Percentiles rank a stretch among this genome's conserved stretches.
phyloP scores from a whole-genome alignment of 2,329 filamentous ascomycete genomes.

The Apiospora saccharicola region DNA sequence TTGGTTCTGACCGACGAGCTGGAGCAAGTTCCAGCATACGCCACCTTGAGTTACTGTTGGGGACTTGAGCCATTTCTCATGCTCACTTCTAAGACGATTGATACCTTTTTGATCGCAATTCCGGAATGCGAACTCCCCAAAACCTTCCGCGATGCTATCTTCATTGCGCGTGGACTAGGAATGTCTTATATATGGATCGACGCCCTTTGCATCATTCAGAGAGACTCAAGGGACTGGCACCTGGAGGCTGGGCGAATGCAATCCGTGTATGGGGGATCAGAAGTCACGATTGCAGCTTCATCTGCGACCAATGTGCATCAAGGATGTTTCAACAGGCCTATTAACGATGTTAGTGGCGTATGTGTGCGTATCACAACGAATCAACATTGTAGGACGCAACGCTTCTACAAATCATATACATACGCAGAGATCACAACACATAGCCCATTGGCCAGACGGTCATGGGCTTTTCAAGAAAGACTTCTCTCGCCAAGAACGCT shows the following conservation, averaged over 20 bases:
- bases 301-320: background rate
- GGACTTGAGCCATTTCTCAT: background rate
- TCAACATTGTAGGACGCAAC: background rate
- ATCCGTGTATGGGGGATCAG: background rate
- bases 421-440: background rate
- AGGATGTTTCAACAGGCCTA: background rate
- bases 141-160: background rate
- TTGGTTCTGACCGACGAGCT: background rate
- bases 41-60: conserved; percentile 11
- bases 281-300: background rate
- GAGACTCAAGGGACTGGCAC: background rate
- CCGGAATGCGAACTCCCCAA: background rate
- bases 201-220: conserved; percentile 1
- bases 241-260: background rate
- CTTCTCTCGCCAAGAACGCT: background rate
- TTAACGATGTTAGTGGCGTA: background rate
- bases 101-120: background rate
- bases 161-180: background rate
- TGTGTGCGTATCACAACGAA: background rate
- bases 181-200: conserved; percentile 6
- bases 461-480: background rate
- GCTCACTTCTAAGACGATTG: background rate
- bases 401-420: background rate
- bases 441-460: background rate
- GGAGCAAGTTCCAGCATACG: background rate